phyloP scores from a whole-genome alignment of 2,329 filamentous ascomycete species.

The Parasarocladium wereldwijsianum region DNA sequence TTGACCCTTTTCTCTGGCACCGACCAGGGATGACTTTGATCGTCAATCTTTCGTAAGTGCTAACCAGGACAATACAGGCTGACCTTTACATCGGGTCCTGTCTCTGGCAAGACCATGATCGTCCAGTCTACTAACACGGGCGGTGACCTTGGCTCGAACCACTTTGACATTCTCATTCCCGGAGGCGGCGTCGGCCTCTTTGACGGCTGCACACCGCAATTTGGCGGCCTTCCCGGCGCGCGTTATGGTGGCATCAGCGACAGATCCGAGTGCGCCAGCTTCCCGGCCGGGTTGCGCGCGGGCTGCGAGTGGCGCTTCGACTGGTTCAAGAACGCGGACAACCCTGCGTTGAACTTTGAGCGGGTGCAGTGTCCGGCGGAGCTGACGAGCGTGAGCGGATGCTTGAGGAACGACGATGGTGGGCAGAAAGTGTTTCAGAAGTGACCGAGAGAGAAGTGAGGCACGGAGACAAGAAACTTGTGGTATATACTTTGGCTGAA shows the following conservation, averaged over 20 bases:
- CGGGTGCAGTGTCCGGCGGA: slow-evolving; percentile 39
- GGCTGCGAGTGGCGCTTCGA: slow-evolving; percentile 51
- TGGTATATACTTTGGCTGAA: no score
- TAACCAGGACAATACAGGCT: slow-evolving; percentile 16
- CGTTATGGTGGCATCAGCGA: slow-evolving; percentile 42
- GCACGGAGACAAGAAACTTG: no score
- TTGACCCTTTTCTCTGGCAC: neutral
- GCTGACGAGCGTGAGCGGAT: slow-evolving; percentile 25
- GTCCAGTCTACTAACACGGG: slow-evolving; percentile 52
- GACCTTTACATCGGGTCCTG: slow-evolving; percentile 33
- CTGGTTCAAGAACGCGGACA: slow-evolving; percentile 46
- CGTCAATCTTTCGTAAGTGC: neutral
- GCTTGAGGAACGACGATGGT: slow-evolving; percentile 16
- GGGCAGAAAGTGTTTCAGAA: no score
- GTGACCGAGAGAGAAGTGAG: no score
- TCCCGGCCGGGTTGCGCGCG: slow-evolving; percentile 36
- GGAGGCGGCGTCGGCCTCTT: slow-evolving; percentile 41
- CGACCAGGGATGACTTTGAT: neutral
- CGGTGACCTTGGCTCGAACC: slow-evolving; percentile 37
- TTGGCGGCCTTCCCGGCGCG: slow-evolving; percentile 27
- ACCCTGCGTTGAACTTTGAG: slow-evolving; percentile 38
- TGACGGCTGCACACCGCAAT: slow-evolving; percentile 35
- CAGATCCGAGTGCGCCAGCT: slow-evolving; percentile 32
- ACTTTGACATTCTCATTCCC: slow-evolving; percentile 43
- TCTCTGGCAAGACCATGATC: slow-evolving; percentile 46